Base-by-base conservation (phyloP, 768 basidiomycete species). In the Pleurotus eryngii region DNA sequence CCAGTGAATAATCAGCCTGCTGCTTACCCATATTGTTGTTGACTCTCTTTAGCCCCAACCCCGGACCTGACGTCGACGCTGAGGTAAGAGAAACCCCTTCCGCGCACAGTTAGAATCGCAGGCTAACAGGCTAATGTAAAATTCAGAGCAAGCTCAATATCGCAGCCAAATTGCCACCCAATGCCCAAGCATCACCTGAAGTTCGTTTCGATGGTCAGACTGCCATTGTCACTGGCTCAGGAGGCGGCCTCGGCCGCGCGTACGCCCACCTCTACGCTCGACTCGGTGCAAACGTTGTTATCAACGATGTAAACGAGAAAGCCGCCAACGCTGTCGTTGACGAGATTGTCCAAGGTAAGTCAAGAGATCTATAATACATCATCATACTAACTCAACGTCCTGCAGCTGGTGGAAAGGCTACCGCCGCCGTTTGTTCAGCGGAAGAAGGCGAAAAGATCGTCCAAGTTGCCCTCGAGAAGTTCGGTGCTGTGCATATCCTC, bases 231-330 rank as follows among this genome's bases (percentile, higher is more conserved):
- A 98, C 97, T 2, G 97, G 96, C 39, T 92, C 95, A 5, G 96
- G 96, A 42, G 92, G 90, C 24, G 97, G 96, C 53, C 85, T 99
- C 27, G 97, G 97, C 15, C 86, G 97, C 26, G 83, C 84, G 1
- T 97, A 98, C 67, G 91, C 97, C 0, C 79, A 89, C 43, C 91
- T 98, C 90, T 98, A 89, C 67, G 91, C 82, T 22, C 85, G 82
- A 55, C 84, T 95, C 7, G 96, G 97, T n/a, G 96, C 94, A 8
- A 97, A 97, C 64, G 91, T 99, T 30, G 90, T 98, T 46, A 85
- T 98, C 43, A 99, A 98, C 68, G 97, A 99, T 65, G 87, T 98
- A 47, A 93, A 81, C 68, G 89, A 87, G 66, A 91, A 94, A 63
- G 87, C 82, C 1, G 95, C 95, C 5, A 83, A 84, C 18, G 74